Conservation (phyloP, 192 early-diverging fungal species). For the Rhizoclosmatium globosum region DNA sequence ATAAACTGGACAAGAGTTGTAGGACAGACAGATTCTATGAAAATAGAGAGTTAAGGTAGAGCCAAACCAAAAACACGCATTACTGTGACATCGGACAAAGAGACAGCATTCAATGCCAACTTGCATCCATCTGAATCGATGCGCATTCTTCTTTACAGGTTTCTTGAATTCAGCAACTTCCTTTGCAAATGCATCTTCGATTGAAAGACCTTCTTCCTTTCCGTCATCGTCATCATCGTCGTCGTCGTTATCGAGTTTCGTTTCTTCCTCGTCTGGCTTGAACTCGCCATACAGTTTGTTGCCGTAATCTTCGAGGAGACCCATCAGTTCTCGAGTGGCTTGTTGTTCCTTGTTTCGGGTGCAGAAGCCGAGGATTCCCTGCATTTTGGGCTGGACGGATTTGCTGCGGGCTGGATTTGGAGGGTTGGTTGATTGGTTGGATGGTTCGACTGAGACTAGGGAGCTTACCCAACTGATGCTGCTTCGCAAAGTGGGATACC, state of each 20-base stretch:
- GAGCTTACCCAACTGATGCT: not conserved
- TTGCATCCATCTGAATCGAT: slow-evolving; percentile 46
- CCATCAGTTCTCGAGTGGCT: slow-evolving; percentile 41
- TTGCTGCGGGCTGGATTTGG: not conserved
- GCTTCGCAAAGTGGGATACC: not conserved
- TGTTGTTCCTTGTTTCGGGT: slow-evolving; percentile 37
- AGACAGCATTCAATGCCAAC: slow-evolving; percentile 54
- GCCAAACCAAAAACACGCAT: not conserved
- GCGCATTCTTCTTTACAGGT: not conserved
- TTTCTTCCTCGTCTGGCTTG: not conserved
- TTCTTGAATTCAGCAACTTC: slow-evolving; percentile 37
- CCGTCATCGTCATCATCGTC: slow-evolving; percentile 20
- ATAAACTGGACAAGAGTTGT: slow-evolving; percentile 39
- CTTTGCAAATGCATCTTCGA: slow-evolving; percentile 43
- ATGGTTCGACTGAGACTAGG: not conserved
- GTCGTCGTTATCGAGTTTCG: not conserved
- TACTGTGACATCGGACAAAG: slow-evolving; percentile 43
- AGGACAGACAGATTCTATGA: slow-evolving; percentile 43
- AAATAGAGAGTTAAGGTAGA: not conserved
- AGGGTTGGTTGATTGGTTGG: no score
- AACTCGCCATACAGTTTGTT: slow-evolving; percentile 36
- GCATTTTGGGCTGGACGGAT: slow-evolving; percentile 52
- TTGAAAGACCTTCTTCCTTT: slow-evolving; percentile 23
- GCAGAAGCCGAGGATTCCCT: slow-evolving; percentile 47
- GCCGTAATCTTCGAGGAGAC: slow-evolving; percentile 46